These are phyloP conservation scores for Aspergillus oerlinghausenensis DNA, from an alignment of 2,329 filamentous ascomycete genomes.

Conservation along the genomic window DNA sequence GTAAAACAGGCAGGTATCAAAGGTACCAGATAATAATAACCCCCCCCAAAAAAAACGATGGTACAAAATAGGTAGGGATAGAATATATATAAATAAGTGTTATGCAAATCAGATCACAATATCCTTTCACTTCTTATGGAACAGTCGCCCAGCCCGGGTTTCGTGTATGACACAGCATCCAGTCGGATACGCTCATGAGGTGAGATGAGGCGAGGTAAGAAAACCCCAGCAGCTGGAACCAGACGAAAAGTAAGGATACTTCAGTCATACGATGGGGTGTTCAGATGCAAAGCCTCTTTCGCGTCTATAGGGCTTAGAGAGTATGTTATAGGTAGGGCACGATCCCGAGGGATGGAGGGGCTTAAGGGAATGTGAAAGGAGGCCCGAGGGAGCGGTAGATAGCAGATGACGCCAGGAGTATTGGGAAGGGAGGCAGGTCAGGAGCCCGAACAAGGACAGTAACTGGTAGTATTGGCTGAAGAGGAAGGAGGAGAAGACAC, in stretches of 20 bases:
- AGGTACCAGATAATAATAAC: not conserved
- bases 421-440: not conserved
- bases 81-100: constrained; percentile 2
- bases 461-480: not conserved
- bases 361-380: constrained; percentile 10
- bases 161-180: not conserved
- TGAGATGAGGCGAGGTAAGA: not conserved
- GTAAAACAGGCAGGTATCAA: not conserved
- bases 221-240: not conserved
- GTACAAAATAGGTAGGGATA: not conserved
- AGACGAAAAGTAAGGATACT: not conserved
- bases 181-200: not conserved
- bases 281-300: not conserved
- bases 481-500: not conserved
- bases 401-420: constrained; percentile 13
- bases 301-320: not conserved
- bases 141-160: not conserved
- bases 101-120: not conserved
- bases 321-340: not conserved
- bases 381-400: constrained; percentile 7
- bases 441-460: not conserved
- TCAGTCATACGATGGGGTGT: not conserved
- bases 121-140: not conserved
- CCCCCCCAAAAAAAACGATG: not conserved
- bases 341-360: constrained; percentile 5